Evolutionary conservation across 2,329 filamentous ascomycete species (phyloP).

Genomic region (Lasiodiplodia sp.): DNA sequence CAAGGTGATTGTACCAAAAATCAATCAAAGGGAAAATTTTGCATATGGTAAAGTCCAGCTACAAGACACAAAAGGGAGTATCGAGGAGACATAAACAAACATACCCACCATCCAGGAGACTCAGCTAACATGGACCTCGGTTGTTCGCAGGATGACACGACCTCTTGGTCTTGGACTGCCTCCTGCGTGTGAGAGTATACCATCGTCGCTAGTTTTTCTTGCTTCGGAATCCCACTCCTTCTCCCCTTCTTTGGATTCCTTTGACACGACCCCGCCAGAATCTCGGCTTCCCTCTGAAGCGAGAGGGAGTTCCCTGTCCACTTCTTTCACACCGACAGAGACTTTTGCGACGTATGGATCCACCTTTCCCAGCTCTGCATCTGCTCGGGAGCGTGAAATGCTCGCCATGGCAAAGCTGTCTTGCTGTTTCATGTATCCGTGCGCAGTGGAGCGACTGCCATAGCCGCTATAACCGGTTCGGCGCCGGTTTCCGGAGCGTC

Average conservation of each 20-base stretch:
- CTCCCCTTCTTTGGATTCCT: constrained; percentile 9
- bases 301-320: background rate
- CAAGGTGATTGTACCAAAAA: background rate
- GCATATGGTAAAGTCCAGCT: background rate
- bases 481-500: constrained; percentile 6
- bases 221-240: constrained; percentile 25
- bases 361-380: background rate
- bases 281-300: constrained; percentile 3
- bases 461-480: constrained; percentile 14
- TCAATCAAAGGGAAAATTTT: background rate
- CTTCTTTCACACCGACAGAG: constrained; percentile 1
- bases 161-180: background rate
- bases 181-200: constrained; percentile 4
- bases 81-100: background rate
- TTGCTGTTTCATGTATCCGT: constrained; percentile 24
- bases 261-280: background rate
- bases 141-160: constrained; percentile 21
- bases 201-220: constrained; percentile 23
- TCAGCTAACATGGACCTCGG: constrained; percentile 26
- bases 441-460: background rate
- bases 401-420: constrained; percentile 16
- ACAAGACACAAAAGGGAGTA: background rate
- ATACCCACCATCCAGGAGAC: background rate
- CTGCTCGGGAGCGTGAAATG: constrained; percentile 8
- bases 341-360: constrained; percentile 26